These are phyloP conservation scores for Corynascus novoguineensis DNA, from an alignment of 495 filamentous ascomycete species.

Conservation along the genomic window DNA sequence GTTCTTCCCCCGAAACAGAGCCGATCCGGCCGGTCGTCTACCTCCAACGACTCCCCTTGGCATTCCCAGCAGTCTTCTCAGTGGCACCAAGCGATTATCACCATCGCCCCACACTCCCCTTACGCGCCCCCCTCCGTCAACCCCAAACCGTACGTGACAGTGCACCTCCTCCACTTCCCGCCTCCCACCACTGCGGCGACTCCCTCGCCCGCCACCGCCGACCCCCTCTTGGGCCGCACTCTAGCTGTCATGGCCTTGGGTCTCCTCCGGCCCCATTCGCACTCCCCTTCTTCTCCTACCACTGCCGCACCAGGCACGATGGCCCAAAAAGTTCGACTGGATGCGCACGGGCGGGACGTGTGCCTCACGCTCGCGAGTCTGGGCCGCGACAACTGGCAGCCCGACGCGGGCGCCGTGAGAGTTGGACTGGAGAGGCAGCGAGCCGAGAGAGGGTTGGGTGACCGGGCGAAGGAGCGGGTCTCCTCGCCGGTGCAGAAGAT, in stretches of 20 bases:
- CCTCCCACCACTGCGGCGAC: slow-evolving; percentile 18
- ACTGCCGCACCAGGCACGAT: too few species aligned
- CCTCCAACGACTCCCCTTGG: too few species aligned
- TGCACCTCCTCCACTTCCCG: slow-evolving; percentile 36
- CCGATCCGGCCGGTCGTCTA: neutral
- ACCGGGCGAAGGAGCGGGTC: slow-evolving; percentile 18
- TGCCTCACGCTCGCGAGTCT: slow-evolving; percentile 46
- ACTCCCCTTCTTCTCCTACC: slow-evolving; percentile 34
- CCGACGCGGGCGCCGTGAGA: slow-evolving; percentile 28
- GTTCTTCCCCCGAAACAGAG: slow-evolving; percentile 21
- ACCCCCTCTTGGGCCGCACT: slow-evolving; percentile 33
- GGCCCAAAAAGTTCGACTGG: slow-evolving; percentile 13
- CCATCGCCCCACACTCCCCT: slow-evolving; percentile 38
- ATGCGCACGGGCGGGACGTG: slow-evolving; percentile 46
- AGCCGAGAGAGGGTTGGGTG: neutral
- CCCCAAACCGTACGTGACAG: slow-evolving; percentile 34
- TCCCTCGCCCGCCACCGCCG: neutral
- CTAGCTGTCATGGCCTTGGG: slow-evolving; percentile 54
- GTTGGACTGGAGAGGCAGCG: neutral
- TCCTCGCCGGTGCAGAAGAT: slow-evolving; percentile 38
- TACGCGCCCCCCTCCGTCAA: slow-evolving; percentile 36
- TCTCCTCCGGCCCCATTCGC: slow-evolving; percentile 35
- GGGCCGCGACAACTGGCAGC: slow-evolving; percentile 49
- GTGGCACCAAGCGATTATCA: slow-evolving; percentile 55
- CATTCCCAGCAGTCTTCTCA: too few species aligned